These are phyloP conservation scores for Hansenula lynferdii DNA, from an alignment of 1,139 yeast genomes.

Conservation along the genomic window DNA sequence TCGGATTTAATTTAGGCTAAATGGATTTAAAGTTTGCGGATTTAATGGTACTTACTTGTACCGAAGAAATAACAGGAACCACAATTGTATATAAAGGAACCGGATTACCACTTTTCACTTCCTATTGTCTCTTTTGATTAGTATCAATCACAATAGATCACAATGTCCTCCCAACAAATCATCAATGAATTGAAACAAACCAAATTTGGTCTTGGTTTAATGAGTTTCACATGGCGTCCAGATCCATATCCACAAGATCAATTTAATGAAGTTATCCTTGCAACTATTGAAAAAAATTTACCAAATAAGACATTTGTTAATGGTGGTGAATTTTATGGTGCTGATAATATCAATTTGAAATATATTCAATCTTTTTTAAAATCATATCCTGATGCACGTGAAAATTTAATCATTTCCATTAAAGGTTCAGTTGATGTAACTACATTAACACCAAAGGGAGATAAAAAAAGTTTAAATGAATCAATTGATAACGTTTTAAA, in stretches of 20 bases:
- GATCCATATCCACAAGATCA: constrained; percentile 36
- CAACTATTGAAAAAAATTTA: constrained; percentile 35
- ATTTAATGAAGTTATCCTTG: constrained; percentile 37
- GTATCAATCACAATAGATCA: too few species aligned
- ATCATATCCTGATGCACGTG: constrained; percentile 47
- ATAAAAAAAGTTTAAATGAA: constrained; percentile 39
- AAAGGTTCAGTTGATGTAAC: constrained; percentile 53
- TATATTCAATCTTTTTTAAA: constrained; percentile 53
- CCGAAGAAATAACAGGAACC: too few species aligned
- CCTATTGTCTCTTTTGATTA: too few species aligned
- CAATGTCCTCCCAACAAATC: too few species aligned
- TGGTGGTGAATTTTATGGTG: constrained; percentile 78
- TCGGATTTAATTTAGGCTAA: too few species aligned
- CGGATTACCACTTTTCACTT: too few species aligned
- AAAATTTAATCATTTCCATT: constrained; percentile 53
- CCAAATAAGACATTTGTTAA: constrained; percentile 54
- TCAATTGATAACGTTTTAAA: constrained; percentile 50
- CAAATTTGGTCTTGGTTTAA: not conserved
- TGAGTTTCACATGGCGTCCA: constrained; percentile 13
- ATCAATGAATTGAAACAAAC: not conserved
- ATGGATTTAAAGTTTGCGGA: too few species aligned
- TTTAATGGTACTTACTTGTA: too few species aligned
- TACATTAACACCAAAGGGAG: constrained; percentile 42
- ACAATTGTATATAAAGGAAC: too few species aligned
- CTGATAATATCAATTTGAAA: constrained; percentile 44